Evolutionary conservation across 2,329 filamentous ascomycete species (phyloP).

Genomic region (Beauveria asiatica): DNA sequence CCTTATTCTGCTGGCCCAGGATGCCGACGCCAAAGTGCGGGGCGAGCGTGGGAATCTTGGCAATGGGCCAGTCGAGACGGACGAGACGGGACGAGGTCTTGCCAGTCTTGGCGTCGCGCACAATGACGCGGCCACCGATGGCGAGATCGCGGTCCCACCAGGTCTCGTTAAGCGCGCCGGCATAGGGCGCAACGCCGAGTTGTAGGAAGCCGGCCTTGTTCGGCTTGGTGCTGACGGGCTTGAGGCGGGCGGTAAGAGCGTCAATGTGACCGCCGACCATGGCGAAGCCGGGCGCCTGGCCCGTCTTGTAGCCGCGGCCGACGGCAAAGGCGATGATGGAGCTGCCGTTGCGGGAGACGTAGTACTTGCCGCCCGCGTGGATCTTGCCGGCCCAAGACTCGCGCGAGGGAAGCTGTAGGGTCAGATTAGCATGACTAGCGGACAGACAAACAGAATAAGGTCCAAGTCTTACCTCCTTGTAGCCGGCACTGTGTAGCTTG

Average conservation of each 20-base stretch:
- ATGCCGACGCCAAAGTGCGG: constrained; percentile 83
- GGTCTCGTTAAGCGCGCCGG: constrained; percentile 75
- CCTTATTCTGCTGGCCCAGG: constrained; percentile 62
- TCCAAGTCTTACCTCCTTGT: constrained; percentile 49
- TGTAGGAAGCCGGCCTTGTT: constrained; percentile 79
- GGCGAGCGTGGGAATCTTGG: constrained; percentile 81
- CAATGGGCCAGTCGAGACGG: constrained; percentile 91
- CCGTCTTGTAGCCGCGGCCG: constrained; percentile 70
- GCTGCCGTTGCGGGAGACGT: constrained; percentile 74
- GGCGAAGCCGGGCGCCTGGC: constrained; percentile 63
- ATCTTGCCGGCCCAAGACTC: constrained; percentile 68
- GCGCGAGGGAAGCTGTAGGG: constrained; percentile 61
- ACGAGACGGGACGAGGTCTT: constrained; percentile 78
- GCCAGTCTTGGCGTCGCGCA: constrained; percentile 61
- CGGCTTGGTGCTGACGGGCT: constrained; percentile 82
- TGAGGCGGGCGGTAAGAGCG: constrained; percentile 80
- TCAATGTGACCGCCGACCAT: constrained; percentile 92
- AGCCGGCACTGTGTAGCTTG: constrained; percentile 65
- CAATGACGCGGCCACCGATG: constrained; percentile 80
- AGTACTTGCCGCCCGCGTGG: constrained; percentile 79
- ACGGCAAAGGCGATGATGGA: constrained; percentile 79
- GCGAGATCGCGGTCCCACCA: constrained; percentile 97
- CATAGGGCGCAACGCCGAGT: constrained; percentile 87
- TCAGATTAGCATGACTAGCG: not conserved
- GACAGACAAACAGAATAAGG: not conserved